Conservation (phyloP, 148 eudicot genomes). For the Selenicereus undatus region DNA sequence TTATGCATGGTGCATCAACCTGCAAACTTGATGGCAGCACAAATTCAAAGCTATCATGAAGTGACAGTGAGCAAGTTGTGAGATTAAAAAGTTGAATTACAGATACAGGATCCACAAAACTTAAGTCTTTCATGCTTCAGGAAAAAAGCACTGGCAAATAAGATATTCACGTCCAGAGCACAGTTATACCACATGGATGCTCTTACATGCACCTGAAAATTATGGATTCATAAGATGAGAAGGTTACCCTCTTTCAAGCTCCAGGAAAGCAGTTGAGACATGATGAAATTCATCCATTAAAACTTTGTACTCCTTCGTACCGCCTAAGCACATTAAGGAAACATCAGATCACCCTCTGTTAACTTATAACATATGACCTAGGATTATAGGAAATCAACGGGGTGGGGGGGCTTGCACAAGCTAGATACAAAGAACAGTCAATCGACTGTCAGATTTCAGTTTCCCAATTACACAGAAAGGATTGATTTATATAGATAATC, state of each 20-base stretch:
- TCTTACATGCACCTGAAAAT: background rate
- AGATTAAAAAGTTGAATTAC: background rate
- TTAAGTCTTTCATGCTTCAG: background rate
- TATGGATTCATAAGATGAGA: slow-evolving; percentile 3
- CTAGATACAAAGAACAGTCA: background rate
- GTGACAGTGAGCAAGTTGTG: background rate
- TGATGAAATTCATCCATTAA: slow-evolving; percentile 95
- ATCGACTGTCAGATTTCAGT: background rate
- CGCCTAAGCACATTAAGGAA: slow-evolving; percentile 44
- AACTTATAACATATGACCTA: slow-evolving; percentile 18
- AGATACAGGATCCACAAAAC: background rate
- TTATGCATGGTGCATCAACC: too few relatives aligned
- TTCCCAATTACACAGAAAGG: background rate
- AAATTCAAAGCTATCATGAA: background rate
- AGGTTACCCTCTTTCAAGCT: slow-evolving; percentile 66
- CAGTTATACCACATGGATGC: background rate
- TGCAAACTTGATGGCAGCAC: background rate
- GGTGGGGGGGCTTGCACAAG: background rate
- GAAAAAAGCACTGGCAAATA: background rate
- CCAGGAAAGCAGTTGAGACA: slow-evolving; percentile 86
- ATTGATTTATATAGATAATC: background rate
- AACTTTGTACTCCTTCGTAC: slow-evolving; percentile 85
- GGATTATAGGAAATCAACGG: background rate
- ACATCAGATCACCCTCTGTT: slow-evolving; percentile 22
- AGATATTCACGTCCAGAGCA: background rate